These are phyloP conservation scores for Hypoxylon lienhwacheense DNA, from an alignment of 495 filamentous ascomycete genomes.

Conservation along the genomic window DNA sequence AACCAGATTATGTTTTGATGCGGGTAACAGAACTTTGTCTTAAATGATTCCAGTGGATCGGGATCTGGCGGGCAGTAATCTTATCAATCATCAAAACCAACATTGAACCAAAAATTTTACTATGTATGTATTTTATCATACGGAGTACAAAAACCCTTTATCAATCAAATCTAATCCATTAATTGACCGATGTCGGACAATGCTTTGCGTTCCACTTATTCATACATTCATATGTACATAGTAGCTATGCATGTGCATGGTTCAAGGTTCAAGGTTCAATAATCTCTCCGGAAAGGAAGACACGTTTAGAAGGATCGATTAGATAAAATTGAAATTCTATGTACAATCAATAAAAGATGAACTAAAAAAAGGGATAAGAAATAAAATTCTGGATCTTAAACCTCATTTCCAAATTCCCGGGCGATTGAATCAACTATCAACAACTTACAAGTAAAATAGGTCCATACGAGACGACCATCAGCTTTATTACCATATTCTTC, in stretches of 20 bases:
- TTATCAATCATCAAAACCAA: slow-evolving; percentile 27
- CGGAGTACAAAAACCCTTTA: slow-evolving; percentile 25
- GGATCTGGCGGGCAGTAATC: slow-evolving; percentile 27
- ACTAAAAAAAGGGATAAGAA: neutral
- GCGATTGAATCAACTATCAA: slow-evolving; percentile 24
- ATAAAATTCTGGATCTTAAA: neutral
- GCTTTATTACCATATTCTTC: slow-evolving; percentile 1
- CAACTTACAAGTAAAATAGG: slow-evolving; percentile 13
- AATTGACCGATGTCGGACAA: slow-evolving; percentile 22
- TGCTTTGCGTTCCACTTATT: too few species aligned
- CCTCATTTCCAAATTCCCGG: slow-evolving; percentile 27
- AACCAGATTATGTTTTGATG: neutral
- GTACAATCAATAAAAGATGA: too few species aligned
- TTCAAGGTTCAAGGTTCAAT: neutral
- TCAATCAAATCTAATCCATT: slow-evolving; percentile 30
- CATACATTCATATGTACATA: neutral
- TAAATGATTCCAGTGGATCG: slow-evolving; percentile 29
- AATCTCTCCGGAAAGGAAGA: slow-evolving; percentile 8
- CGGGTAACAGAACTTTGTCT: slow-evolving; percentile 15
- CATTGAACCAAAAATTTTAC: neutral
- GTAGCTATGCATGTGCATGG: slow-evolving; percentile 5
- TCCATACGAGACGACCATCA: slow-evolving; percentile 20
- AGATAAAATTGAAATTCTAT: too few species aligned
- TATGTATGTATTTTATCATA: neutral
- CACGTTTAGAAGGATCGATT: slow-evolving; percentile 9